Percentiles rank a stretch among this genome's conserved stretches.
Evolutionary conservation across 352 stramenopile species (phyloP).

Genomic region (Phytopythium litorale): DNA sequence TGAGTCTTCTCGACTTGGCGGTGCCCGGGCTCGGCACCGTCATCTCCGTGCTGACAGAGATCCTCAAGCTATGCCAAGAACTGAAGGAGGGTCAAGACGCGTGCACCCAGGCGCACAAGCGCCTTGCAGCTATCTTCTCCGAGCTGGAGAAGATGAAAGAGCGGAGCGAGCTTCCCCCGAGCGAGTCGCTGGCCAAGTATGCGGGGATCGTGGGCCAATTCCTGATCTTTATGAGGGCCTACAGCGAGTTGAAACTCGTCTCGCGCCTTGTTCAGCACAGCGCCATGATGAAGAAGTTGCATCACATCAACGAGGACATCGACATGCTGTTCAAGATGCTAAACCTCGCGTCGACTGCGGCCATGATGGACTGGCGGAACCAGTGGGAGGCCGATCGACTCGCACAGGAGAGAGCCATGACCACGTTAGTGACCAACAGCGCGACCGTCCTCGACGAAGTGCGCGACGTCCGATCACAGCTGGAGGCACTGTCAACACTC

Average conservation of each 20-base stretch:
- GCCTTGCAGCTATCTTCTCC: constrained; percentile 16
- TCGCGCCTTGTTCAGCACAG: constrained; percentile 16
- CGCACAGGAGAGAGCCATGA: constrained; percentile 4
- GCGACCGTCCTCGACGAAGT: constrained; percentile 20
- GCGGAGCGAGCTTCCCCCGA: constrained; percentile 11
- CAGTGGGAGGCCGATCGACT: constrained; percentile 11
- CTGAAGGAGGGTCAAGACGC: constrained; percentile 20
- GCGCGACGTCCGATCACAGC: not conserved
- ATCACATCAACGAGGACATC: constrained; percentile 22
- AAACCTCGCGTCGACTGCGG: constrained; percentile 19
- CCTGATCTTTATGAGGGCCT: constrained; percentile 12
- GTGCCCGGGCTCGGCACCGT: not conserved
- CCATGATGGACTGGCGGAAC: constrained; percentile 21
- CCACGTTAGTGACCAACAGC: constrained; percentile 11
- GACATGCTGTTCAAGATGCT: constrained; percentile 35
- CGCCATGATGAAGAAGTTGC: constrained; percentile 24
- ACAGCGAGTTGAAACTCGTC: constrained; percentile 18
- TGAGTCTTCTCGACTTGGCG: not conserved
- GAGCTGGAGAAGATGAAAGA: constrained; percentile 20
- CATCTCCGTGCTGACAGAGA: not conserved
- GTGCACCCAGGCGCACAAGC: constrained; percentile 18
- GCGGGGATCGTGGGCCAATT: constrained; percentile 15
- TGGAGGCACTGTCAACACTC: not conserved
- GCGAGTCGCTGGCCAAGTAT: constrained; percentile 14
- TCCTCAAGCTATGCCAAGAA: constrained; percentile 12